Conservation (phyloP, 306 rosid genomes). For the Albizia julibrissin region DNA sequence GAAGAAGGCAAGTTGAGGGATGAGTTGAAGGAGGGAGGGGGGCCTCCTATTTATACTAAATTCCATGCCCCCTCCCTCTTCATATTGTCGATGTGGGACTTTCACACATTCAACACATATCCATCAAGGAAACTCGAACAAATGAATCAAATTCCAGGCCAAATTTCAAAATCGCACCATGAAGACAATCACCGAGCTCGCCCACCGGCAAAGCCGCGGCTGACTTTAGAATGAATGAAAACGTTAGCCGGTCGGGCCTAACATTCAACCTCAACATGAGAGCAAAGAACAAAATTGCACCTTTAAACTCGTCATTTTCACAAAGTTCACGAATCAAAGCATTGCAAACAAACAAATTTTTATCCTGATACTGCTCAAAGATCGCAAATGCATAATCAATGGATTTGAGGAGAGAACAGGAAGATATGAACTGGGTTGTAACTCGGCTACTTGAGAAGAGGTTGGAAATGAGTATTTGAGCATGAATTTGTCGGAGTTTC, state of each 20-base stretch:
- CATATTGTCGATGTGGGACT: no score
- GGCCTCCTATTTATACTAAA: no score
- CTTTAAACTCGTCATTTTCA: not conserved
- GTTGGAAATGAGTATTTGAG: not conserved
- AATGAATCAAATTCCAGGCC: not conserved
- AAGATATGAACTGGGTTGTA: constrained; percentile 5
- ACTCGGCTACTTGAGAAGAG: constrained; percentile 1
- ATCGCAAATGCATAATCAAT: not conserved
- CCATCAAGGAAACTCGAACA: constrained; percentile 3
- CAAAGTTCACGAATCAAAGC: constrained; percentile 13
- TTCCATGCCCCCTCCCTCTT: no score
- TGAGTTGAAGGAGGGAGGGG: no score
- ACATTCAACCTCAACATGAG: not conserved
- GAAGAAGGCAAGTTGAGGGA: no score
- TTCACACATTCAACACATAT: no score
- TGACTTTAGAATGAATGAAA: not conserved
- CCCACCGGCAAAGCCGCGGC: not conserved
- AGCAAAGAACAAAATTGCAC: not conserved
- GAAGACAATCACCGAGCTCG: not conserved
- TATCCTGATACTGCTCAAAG: not conserved
- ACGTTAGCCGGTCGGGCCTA: constrained; percentile 10
- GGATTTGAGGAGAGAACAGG: constrained; percentile 15
- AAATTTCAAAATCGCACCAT: not conserved
- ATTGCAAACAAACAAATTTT: constrained; percentile 5
- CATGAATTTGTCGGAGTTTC: not conserved